Evolutionary conservation across 2,329 filamentous ascomycete genomes (phyloP), one percentile per base, ranked within the genome.

Genomic region (Elsinoe arachidis): DNA sequence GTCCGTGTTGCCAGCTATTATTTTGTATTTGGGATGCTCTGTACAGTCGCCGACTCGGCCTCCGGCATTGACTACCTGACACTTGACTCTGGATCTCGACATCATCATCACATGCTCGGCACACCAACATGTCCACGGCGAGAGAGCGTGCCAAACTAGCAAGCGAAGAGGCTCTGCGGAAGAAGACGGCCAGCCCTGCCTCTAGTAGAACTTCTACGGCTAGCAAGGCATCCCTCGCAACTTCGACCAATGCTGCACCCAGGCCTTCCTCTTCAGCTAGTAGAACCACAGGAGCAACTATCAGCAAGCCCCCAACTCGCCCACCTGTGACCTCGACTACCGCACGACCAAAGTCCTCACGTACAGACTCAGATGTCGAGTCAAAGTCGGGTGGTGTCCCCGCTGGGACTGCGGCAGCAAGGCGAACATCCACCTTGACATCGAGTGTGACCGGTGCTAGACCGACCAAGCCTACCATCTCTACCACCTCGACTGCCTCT

Each of bases 301-400:
- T 56, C 54, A 56, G 17, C 30, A 56, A 56, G 30, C 54, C 54
- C 21, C 54, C 54, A n/a, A 49, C 54, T 15, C 54, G 54, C 15
- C 41, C 54, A 7, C 34, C 17, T 23, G 15, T 33, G 17, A 14
- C 54, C 14, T 56, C 54, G 17, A 49, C 39, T n/a, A 38, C 54
- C 5, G 21, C 41, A 6, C 44, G 43, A 14, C 33, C 54, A 23
- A 56, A 56, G 54, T 44, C 54, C 38, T 55, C 38, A 17, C 46
- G 33, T 17, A 23, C 54, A 21, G 54, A 56, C 14, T 37, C 30
- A 30, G 54, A 56, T 56, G 39, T 44, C 21, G 54, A 47, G 23
- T 21, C 54, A 11, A 56, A 56, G 17, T 15, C 37, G 17, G 38
- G 33, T 2, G 54, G 34, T 17, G 14, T 30, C 26, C 33, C 54